Evolutionary conservation across 2,329 filamentous ascomycete genomes (phyloP).

Genomic region (Talaromyces pinophilus): DNA sequence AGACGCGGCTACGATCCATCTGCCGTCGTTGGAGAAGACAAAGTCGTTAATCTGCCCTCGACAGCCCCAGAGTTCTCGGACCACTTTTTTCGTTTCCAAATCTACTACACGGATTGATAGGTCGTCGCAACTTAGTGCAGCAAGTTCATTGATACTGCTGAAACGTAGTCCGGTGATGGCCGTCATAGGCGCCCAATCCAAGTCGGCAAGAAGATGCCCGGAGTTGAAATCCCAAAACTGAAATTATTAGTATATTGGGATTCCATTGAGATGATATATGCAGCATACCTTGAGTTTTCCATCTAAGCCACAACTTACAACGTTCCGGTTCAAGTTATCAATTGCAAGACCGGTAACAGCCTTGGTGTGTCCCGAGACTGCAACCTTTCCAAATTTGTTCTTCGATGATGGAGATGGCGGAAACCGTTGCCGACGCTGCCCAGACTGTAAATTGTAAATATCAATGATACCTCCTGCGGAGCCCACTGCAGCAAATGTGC

Average conservation of each 20-base stretch:
- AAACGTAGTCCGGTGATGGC: slow-evolving; percentile 76
- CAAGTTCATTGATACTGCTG: slow-evolving; percentile 77
- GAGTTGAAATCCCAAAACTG: slow-evolving; percentile 93
- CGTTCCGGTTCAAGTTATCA: slow-evolving; percentile 81
- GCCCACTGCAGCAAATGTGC: slow-evolving; percentile 88
- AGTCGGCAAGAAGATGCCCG: slow-evolving; percentile 74
- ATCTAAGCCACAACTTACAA: slow-evolving; percentile 85
- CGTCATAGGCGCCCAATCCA: slow-evolving; percentile 79
- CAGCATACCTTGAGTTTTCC: slow-evolving; percentile 73
- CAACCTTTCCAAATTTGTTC: slow-evolving; percentile 34
- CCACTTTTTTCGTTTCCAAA: slow-evolving; percentile 82
- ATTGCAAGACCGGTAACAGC: slow-evolving; percentile 83
- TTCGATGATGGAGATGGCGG: slow-evolving; percentile 69
- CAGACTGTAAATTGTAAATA: slow-evolving; percentile 97
- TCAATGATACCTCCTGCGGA: slow-evolving; percentile 81
- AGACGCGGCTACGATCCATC: slow-evolving; percentile 89
- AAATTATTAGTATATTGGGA: slow-evolving; percentile 12
- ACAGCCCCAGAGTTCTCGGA: slow-evolving; percentile 89
- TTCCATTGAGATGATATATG: not conserved
- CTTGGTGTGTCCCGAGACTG: slow-evolving; percentile 63
- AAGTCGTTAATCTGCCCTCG: slow-evolving; percentile 73
- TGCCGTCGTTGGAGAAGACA: slow-evolving; percentile 86
- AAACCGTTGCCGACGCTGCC: slow-evolving; percentile 82
- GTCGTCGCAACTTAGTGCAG: slow-evolving; percentile 88
- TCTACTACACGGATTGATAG: slow-evolving; percentile 85